phyloP scores from a whole-genome alignment of 441 rosid species.

The Cnidoscolus chayamansa region DNA sequence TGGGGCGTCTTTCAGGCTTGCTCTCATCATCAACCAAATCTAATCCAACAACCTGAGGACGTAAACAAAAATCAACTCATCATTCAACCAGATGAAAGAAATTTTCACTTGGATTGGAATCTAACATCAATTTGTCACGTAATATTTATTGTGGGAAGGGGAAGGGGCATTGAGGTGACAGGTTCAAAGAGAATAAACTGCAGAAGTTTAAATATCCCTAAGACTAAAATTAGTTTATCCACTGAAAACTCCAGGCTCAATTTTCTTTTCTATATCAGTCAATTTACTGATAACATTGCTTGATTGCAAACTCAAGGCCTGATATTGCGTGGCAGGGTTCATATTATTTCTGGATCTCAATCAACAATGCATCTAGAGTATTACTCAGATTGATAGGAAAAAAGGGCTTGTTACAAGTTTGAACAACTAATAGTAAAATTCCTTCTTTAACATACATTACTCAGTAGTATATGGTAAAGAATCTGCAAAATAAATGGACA shows the following conservation, averaged over 20 bases:
- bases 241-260: neutral
- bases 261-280: neutral
- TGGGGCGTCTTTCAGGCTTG: constrained; percentile 99
- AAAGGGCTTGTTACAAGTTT: neutral
- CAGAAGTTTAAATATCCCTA: neutral
- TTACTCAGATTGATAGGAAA: neutral
- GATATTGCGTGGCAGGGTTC: neutral
- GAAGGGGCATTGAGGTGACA: neutral
- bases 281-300: neutral
- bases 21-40: constrained; percentile 99
- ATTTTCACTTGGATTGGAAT: neutral
- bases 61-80: constrained; percentile 24
- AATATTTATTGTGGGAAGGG: neutral
- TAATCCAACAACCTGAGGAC: constrained; percentile 85
- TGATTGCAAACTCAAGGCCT: neutral
- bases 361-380: neutral
- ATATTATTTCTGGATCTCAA: neutral
- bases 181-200: neutral
- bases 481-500: neutral
- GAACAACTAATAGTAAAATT: neutral
- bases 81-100: neutral
- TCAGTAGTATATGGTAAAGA: neutral
- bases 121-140: neutral
- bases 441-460: too few relatives aligned
- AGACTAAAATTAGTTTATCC: neutral